phyloP scores from a whole-genome alignment of 805 yeast species.

The Ogataea neopini region DNA sequence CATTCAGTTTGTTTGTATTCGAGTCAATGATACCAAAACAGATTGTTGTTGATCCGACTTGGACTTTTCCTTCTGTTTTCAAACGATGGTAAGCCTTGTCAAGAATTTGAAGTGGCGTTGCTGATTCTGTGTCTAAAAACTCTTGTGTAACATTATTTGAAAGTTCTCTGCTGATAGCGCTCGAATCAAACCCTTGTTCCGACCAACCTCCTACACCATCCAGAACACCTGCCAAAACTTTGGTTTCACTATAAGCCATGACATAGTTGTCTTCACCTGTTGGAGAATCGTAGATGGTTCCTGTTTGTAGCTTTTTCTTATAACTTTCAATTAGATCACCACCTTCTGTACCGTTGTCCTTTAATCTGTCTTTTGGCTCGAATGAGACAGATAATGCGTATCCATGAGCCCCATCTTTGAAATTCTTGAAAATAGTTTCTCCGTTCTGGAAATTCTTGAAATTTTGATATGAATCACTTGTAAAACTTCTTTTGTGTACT shows the following conservation, averaged over 20 bases:
- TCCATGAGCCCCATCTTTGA: constrained; percentile 33
- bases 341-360: constrained; percentile 39
- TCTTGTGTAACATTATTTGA: constrained; percentile 53
- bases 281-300: constrained; percentile 45
- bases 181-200: constrained; percentile 85
- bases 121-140: constrained; percentile 30
- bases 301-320: constrained; percentile 24
- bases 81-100: constrained; percentile 57
- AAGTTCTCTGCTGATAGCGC: constrained; percentile 81
- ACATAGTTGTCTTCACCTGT: constrained; percentile 80
- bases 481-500: constrained; percentile 17
- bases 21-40: constrained; percentile 74
- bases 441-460: constrained; percentile 33
- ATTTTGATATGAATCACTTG: constrained; percentile 26
- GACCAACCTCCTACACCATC: constrained; percentile 99
- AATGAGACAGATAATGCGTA: constrained; percentile 68
- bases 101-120: constrained; percentile 51
- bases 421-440: constrained; percentile 29
- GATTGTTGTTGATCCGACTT: constrained; percentile 94
- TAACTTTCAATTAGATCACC: constrained; percentile 32
- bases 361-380: constrained; percentile 66
- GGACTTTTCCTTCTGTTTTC: constrained; percentile 54
- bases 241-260: constrained; percentile 45
- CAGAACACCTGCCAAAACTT: constrained; percentile 73
- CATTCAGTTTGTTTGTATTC: constrained; percentile 50